Evolutionary conservation across 164 flowering plant genomes (phyloP).

Genomic region (Piper betle): DNA sequence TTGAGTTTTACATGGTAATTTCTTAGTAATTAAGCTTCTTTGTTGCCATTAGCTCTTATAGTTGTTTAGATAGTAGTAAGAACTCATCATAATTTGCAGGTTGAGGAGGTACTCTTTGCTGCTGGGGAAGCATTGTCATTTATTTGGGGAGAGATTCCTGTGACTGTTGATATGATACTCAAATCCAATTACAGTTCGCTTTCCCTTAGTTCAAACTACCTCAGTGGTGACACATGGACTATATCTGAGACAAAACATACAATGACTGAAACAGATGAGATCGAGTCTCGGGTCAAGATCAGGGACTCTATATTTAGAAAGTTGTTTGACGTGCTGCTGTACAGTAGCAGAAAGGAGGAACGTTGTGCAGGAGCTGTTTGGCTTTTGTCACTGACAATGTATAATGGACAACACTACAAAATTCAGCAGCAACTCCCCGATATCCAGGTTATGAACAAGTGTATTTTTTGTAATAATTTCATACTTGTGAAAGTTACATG

Average conservation of each 20-base stretch:
- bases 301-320: slow-evolving; percentile 61
- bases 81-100: slow-evolving; percentile 30
- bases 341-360: slow-evolving; percentile 87
- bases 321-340: slow-evolving; percentile 75
- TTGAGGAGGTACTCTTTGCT: slow-evolving; percentile 90
- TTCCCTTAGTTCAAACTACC: slow-evolving; percentile 68
- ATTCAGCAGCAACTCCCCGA: slow-evolving; percentile 88
- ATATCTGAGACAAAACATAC: slow-evolving; percentile 21
- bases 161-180: slow-evolving; percentile 80
- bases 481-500: not conserved
- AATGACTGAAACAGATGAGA: slow-evolving; percentile 21
- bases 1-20: not conserved
- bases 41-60: not conserved
- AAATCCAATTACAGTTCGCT: slow-evolving; percentile 80
- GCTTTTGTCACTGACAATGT: slow-evolving; percentile 84
- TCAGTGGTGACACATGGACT: slow-evolving; percentile 40
- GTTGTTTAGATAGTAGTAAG: not conserved
- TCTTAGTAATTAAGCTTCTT: not conserved
- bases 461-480: not conserved
- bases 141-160: slow-evolving; percentile 94
- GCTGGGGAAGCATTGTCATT: slow-evolving; percentile 97
- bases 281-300: slow-evolving; percentile 28
- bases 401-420: slow-evolving; percentile 70
- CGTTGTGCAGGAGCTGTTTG: slow-evolving; percentile 96
- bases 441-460: slow-evolving; percentile 57